Evolutionary conservation across 2,329 filamentous ascomycete species (phyloP), one percentile per base, ranked within the genome.

Genomic region (Colletotrichum gloeosporioides): DNA sequence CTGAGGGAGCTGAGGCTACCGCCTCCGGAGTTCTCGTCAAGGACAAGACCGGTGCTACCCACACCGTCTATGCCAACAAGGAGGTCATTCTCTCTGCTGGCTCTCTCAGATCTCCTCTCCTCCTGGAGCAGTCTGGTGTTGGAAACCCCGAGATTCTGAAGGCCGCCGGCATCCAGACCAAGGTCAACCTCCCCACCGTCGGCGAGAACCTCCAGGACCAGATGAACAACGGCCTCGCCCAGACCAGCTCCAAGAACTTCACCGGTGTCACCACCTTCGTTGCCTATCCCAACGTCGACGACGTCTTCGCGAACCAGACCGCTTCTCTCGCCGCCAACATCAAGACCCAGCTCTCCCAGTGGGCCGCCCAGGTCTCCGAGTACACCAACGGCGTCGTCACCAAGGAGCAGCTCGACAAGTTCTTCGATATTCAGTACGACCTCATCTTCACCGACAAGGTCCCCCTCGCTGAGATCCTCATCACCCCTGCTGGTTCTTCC

Each of bases 131-230:
- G 10, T 92, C 89, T 1, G 90, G 90, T 0, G 85, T 92, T 16
- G 90, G 90, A 1, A 85, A 86, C 66, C 79, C 82, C 8, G 77
- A 39, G 81, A 84, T 89, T 18, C 81, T 90, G 3, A 75, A 83
- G 4, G 78, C 84, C 8, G 80, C 86, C 49, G 86, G 84, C 16
- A 89, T 91, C 75, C 76, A 86, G 15, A 84, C 84, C 31, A 80
- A 84, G 22, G 80, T 90, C 7, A 82, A 89, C 32, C 83, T 88
- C 1, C 87, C 87, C 0, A 89, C 89, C 4, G 89, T 91, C 0
- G 90, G 90, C 1, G 88, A 89, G 78, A 88, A 90, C 78, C 81
- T 91, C 1, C 86, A 89, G 77, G 89, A 91, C 65, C 89, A 92
- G 79, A 81, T 90, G 16, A 82, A 82, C 73, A 79, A 78, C 3